A percentile compares a stretch with the other conserved stretches of the same genome.
phyloP scores from a whole-genome alignment of 441 rosid genomes.

The Jatropha podagrica region DNA sequence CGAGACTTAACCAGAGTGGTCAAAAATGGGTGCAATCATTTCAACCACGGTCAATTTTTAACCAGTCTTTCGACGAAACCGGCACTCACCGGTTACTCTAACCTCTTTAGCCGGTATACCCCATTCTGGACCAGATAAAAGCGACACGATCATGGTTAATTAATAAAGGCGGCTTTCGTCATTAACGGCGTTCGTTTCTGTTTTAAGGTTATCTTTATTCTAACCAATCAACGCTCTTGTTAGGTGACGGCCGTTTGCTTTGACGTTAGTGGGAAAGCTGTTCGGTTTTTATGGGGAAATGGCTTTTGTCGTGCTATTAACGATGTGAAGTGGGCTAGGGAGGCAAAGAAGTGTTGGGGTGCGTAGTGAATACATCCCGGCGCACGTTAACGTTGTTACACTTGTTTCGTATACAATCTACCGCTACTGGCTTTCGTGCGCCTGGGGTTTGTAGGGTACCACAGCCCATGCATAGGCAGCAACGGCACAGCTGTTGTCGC shows the following conservation, averaged over 20 bases:
- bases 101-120: conserved; percentile 44
- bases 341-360: conserved; percentile 6
- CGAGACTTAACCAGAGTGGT: conserved; percentile 54
- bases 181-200: conserved; percentile 43
- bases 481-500: conserved; percentile 1
- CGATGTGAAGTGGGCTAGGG: conserved; percentile 29
- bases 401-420: background rate
- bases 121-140: conserved; percentile 40
- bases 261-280: conserved; percentile 55
- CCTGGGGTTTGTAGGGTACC: conserved; percentile 23
- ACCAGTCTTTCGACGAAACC: conserved; percentile 38
- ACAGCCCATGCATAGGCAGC: background rate
- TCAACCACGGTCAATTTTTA: conserved; percentile 82
- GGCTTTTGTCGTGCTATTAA: conserved; percentile 64
- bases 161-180: conserved; percentile 45
- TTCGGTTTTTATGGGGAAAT: conserved; percentile 65
- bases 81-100: conserved; percentile 43
- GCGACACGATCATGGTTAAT: conserved; percentile 31
- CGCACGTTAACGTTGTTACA: conserved; percentile 27
- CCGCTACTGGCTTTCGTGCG: conserved; percentile 25
- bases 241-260: conserved; percentile 45
- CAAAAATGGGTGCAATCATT: conserved; percentile 60
- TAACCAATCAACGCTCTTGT: background rate
- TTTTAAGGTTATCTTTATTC: conserved; percentile 4
- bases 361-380: conserved; percentile 25